Base-by-base conservation (phyloP, 2,329 filamentous ascomycete genomes). In the Xylariales sp. region DNA sequence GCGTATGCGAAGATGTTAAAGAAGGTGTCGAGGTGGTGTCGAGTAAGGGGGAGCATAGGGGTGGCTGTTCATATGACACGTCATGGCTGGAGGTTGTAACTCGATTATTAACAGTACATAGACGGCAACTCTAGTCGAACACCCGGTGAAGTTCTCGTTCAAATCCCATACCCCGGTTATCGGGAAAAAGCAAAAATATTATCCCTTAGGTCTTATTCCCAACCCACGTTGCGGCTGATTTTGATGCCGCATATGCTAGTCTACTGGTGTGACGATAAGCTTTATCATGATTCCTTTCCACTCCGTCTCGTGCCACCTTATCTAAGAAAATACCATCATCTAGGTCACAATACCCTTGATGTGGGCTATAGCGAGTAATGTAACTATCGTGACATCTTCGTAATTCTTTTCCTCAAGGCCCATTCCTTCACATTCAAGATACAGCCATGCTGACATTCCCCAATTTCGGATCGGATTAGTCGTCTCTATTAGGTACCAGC, bases 401-500 rank as follows among this genome's bases (percentile, higher is more conserved):
- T n/a, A 45, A 36, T 8, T 32, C 1, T 16, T 10, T 61, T 8
- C 5, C 34, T 14, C 7, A 32, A 36, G 12, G 39, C 30, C 30
- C 28, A 49, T 30, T 39, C 45, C 49, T 18, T n/a, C 14, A n/a
- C 30, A 5, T 12, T 54, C 41, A 30, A 30, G 39, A 54, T 18
- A 12, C n/a, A 48, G 10, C 49, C 12, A 50, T 62, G 50, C 23
- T 54, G 30, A 48, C 58, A 28, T 48, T 28, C 23, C 28, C 50
- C 18, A 54, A 54, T 48, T 3, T 28, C 49, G 41, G 28, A 8
- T 46, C 41, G 39, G 30, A 4, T 55, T 16, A 16, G 14, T 54
- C 41, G 45, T 46, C 23, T 55, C 18, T 43, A 57, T 60, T 8
- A 7, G 28, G n/a, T 14, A 23, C 36, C 16, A 4, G 1, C 1